Conservation (phyloP, 73 alveolate genomes). For the Blepharisma japonicum region DNA sequence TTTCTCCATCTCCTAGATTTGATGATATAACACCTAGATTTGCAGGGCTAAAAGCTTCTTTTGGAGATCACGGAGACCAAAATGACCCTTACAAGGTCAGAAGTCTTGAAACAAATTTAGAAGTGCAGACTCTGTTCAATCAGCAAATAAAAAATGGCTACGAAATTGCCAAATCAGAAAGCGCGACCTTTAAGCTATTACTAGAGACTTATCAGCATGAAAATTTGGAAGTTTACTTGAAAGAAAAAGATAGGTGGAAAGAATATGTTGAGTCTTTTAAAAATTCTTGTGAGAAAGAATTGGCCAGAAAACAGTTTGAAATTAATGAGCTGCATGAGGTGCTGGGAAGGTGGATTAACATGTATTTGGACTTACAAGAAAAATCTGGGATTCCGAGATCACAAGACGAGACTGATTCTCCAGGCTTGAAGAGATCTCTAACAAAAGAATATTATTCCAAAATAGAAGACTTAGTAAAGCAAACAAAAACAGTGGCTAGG, state of each 20-base stretch:
- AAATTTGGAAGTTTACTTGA: conserved; percentile 19
- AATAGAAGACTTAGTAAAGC: conserved; percentile 2
- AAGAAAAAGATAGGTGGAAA: conserved; percentile 41
- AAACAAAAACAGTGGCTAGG: neutral
- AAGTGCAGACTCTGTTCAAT: neutral
- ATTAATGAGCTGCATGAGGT: conserved; percentile 40
- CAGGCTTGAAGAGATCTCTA: no score
- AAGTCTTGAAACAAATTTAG: neutral
- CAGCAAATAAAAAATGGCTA: neutral
- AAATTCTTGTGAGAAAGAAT: conserved; percentile 37
- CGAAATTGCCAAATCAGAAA: neutral
- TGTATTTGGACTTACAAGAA: conserved; percentile 35
- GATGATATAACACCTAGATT: no score
- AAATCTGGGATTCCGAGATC: neutral
- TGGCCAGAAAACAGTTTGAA: conserved; percentile 40
- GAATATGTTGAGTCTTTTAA: conserved; percentile 34
- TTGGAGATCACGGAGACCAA: no score
- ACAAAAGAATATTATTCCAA: neutral
- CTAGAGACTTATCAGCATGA: conserved; percentile 35
- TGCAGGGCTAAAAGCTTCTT: no score
- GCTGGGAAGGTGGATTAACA: conserved; percentile 44
- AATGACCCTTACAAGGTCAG: no score
- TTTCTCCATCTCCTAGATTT: no score
- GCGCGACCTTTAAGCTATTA: conserved; percentile 17
- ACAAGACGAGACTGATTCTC: neutral